Base-by-base conservation (phyloP, 129 eudicot genomes). In the Escallonia herrerae region DNA sequence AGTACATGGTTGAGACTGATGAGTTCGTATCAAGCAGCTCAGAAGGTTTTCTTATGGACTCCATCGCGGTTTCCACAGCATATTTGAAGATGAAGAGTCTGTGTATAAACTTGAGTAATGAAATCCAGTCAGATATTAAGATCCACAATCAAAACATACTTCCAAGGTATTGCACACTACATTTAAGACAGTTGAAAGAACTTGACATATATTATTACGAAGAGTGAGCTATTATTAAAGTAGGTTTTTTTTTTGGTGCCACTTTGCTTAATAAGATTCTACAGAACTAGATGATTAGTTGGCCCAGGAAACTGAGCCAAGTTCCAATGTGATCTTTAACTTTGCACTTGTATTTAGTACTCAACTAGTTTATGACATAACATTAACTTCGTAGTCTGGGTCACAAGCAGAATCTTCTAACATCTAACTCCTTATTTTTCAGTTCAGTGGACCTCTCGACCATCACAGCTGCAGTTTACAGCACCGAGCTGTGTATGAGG, bases 1-100 rank as follows among this genome's bases (percentile, higher is more conserved):
- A 80, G 74, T 87, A 84, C 74, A 87, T 91, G 96, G 72, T 82
- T 58, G 96, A 91, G 67, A 91, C 97, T 1, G 97, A 91, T 70
- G 97, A 91, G 80, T 83, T 84, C 74, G 77, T 91, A 66, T 83
- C 94, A 8, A 76, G 68, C 77, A 87, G 81, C 75, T 80, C 77
- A 0, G 97, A 91, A 48, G 90, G 95, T 40, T 77, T 78, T 63
- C 80, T 91, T 67, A 84, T 84, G 89, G 97, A 91, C 63, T 73
- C 87, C 14, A 67, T 82, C 56, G 66, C 97, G 40, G 83, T 79
- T 53, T 76, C 94, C 62, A 87, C 95, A 15, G 93, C 97, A n/a
- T 91, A 91, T 53, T 54, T 77, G 80, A 91, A 91, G 88, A 87
- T 90, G 90, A 90, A 90, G 80, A 87, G 71, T 58, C 80, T 91